Percentiles rank a stretch among this genome's conserved stretches.
Evolutionary conservation across 2,329 filamentous ascomycete species (phyloP).

Genomic region (Alternaria atra): DNA sequence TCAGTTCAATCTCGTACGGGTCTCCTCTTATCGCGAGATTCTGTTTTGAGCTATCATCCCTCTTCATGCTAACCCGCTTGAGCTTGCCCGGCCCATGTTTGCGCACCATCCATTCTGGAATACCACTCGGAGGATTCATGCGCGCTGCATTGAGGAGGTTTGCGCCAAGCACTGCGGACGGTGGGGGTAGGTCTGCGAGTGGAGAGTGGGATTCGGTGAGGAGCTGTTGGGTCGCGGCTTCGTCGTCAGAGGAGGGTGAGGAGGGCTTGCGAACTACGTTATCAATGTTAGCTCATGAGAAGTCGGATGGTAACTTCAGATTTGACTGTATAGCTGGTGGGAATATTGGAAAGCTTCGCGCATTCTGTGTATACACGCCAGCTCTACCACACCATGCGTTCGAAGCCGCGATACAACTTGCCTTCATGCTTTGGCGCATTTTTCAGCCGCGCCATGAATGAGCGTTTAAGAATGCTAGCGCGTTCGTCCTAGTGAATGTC

Average conservation of each 20-base stretch:
- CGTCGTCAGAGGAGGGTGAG: slow-evolving; percentile 14
- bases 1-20: slow-evolving; percentile 30
- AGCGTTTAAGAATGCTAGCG: neutral
- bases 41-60: slow-evolving; percentile 6
- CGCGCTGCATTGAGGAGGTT: slow-evolving; percentile 45
- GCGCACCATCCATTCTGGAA: slow-evolving; percentile 7
- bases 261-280: neutral
- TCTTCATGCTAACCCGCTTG: slow-evolving; percentile 25
- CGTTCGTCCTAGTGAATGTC: neutral
- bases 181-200: slow-evolving; percentile 7
- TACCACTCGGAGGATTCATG: slow-evolving; percentile 15
- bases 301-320: neutral
- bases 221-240: slow-evolving; percentile 37
- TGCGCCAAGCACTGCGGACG: slow-evolving; percentile 31
- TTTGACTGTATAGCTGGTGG: neutral
- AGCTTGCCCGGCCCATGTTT: slow-evolving; percentile 27
- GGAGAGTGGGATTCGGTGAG: slow-evolving; percentile 27
- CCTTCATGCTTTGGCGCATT: slow-evolving; percentile 7
- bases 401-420: neutral
- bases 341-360: neutral
- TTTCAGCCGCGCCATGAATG: slow-evolving; percentile 22
- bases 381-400: neutral
- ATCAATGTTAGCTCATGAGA: neutral
- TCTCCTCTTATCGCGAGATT: slow-evolving; percentile 23
- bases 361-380: neutral